Base-by-base conservation (phyloP, 2,329 filamentous ascomycete genomes). In the Cladosporium austrohemisphaericum region DNA sequence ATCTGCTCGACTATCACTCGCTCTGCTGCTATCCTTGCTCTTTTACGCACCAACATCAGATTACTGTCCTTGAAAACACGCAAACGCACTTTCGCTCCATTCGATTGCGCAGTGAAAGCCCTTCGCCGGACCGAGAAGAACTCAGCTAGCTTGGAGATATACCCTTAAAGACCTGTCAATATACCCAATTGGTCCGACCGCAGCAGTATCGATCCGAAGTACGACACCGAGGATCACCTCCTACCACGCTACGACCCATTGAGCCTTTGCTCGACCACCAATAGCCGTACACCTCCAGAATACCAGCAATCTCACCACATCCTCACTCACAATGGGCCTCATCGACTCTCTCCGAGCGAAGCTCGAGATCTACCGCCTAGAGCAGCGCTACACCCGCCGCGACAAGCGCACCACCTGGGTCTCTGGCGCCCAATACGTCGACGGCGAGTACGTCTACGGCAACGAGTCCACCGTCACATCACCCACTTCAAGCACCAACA, bases 311-410 rank as follows among this genome's bases (percentile, higher is more conserved):
- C 29, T 32, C 13, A 40, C 13, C 29, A 28, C 28, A 37, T 45
- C 14, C 33, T 18, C 48, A 28, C 9, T 11, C 37, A 62, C 41
- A 26, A 82, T 85, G 71, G 81, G 80, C 46, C 79, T 94, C 19
- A 75, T 93, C 50, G 86, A 91, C 65, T 84, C 86, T 41, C 79
- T 94, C 55, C 83, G 85, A 55, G 75, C 78, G 48, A 92, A 92
- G 71, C 80, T 94, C 62, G 90, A 97, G 76, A 82, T 97, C 64
- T 93, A 95, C 77, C 88, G 90, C 41, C 84, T 97, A 59, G 92
- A 97, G 75, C 86, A 96, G 74, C 86, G 89, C 62, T 97, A 97
- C 76, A 94, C 91, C 44, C 86, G 86, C 63, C 86, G 89, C 67
- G 89, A 92, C 63, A 88, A 92, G 60, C 88, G 92, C 68, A 91